Percentiles rank a stretch among this genome's conserved stretches.
Evolutionary conservation across 495 filamentous ascomycete genomes (phyloP).

Genomic region (Annulohypoxylon stygium): DNA sequence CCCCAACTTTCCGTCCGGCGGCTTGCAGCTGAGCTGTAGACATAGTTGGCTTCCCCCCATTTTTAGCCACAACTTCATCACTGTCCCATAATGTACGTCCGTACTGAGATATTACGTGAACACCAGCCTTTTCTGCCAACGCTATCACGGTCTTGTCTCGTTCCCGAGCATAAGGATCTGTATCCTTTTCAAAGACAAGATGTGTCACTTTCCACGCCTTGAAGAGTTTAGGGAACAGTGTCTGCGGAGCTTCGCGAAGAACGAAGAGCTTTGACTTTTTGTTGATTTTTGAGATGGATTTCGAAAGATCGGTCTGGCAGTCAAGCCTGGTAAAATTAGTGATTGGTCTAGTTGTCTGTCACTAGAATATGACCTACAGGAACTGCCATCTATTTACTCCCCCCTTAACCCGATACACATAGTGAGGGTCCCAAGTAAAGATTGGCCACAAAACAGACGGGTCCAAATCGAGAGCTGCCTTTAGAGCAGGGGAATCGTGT

Average conservation of each 20-base stretch:
- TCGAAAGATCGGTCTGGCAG: constrained; percentile 73
- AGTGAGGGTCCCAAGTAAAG: constrained; percentile 81
- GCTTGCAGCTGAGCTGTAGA: constrained; percentile 71
- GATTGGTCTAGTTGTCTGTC: background rate
- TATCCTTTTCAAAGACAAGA: constrained; percentile 80
- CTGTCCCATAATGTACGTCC: constrained; percentile 77
- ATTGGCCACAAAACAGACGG: constrained; percentile 73
- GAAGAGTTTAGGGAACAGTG: constrained; percentile 75
- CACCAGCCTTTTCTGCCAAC: constrained; percentile 70
- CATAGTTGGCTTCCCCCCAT: constrained; percentile 76
- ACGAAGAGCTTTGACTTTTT: constrained; percentile 74
- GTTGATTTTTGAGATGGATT: constrained; percentile 71
- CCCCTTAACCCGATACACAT: constrained; percentile 75
- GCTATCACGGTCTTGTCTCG: constrained; percentile 67
- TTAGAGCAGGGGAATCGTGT: constrained; percentile 77
- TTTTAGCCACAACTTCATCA: constrained; percentile 71
- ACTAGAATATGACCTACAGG: constrained; percentile 54
- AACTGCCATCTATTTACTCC: constrained; percentile 77
- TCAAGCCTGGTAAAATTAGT: constrained; percentile 63
- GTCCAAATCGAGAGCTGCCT: constrained; percentile 72
- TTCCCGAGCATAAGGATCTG: constrained; percentile 73
- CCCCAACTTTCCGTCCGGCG: constrained; percentile 61
- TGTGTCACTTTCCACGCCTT: constrained; percentile 76
- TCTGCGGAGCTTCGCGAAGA: constrained; percentile 75
- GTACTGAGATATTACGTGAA: constrained; percentile 69